These are phyloP conservation scores for Wallacemonas sp. DNA, from an alignment of 208 protist genomes.

Conservation along the genomic window DNA sequence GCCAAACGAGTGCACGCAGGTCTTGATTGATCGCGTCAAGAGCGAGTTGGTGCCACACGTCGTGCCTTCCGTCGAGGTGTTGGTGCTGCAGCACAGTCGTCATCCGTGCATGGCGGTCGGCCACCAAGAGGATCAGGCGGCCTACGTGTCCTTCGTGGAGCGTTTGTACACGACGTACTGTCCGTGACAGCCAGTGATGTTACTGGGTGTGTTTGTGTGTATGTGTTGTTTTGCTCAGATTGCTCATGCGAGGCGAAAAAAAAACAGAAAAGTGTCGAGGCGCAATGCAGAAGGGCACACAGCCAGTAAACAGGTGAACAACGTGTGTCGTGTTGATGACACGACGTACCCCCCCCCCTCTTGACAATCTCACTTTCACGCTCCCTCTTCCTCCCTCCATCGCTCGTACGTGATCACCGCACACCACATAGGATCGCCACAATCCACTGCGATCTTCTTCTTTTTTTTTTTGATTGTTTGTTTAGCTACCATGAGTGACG, in stretches of 20 bases:
- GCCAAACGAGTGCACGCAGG: conserved; percentile 66
- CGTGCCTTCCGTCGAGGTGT: conserved; percentile 79
- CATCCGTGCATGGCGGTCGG: conserved; percentile 80
- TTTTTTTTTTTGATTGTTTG: conserved; percentile 14
- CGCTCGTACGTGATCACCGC: neutral
- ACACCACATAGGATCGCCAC: neutral
- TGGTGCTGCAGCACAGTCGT: conserved; percentile 69
- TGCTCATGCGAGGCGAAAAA: neutral
- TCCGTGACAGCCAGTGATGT: conserved; percentile 13
- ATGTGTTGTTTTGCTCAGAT: too few species aligned
- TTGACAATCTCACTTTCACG: neutral
- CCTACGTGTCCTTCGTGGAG: conserved; percentile 84
- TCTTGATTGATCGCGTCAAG: conserved; percentile 65
- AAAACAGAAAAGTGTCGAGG: neutral
- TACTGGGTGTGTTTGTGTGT: too few species aligned
- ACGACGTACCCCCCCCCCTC: neutral
- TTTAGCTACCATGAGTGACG: neutral
- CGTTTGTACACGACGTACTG: conserved; percentile 77
- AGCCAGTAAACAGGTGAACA: neutral
- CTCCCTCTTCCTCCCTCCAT: neutral
- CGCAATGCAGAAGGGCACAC: neutral
- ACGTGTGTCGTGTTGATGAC: neutral
- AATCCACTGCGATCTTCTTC: neutral
- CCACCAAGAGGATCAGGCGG: conserved; percentile 74
- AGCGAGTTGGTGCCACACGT: conserved; percentile 56